Evolutionary conservation across 164 flowering plant genomes (phyloP).

Genomic region (Liquidambar formosana): DNA sequence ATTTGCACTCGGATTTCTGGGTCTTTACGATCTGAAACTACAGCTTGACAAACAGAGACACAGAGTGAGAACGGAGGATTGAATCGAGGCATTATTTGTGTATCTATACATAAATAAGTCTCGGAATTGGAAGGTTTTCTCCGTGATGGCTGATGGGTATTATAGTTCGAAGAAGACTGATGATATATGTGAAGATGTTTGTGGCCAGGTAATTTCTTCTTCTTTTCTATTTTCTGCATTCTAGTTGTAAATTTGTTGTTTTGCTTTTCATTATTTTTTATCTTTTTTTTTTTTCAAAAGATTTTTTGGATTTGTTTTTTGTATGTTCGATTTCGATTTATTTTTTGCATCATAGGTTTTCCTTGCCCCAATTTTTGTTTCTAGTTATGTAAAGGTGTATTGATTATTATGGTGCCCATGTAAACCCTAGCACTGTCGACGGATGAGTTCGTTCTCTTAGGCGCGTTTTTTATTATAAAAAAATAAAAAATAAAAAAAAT

Average conservation of each 20-base stretch:
- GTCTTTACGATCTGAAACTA: slow-evolving; percentile 13
- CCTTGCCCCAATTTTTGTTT: no score
- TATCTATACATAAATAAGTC: neutral
- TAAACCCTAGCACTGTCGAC: no score
- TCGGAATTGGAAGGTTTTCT: slow-evolving; percentile 1
- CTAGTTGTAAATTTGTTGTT: neutral
- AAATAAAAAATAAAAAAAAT: no score
- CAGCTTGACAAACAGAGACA: neutral
- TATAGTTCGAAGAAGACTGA: slow-evolving; percentile 74
- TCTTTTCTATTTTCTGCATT: neutral
- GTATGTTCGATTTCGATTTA: neutral
- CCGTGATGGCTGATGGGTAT: slow-evolving; percentile 58
- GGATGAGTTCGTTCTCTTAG: no score
- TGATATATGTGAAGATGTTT: slow-evolving; percentile 75
- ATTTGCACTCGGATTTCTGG: slow-evolving; percentile 23
- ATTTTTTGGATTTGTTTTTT: neutral
- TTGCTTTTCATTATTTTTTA: neutral
- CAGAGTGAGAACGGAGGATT: neutral
- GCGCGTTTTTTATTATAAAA: no score
- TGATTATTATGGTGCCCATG: no score
- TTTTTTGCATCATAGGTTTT: neutral
- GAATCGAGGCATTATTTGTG: slow-evolving; percentile 4
- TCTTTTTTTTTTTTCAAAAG: neutral
- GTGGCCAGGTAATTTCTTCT: slow-evolving; percentile 66
- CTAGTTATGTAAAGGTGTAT: no score